These are phyloP conservation scores for Aechmea fasciata DNA, from an alignment of 176 grass and related monocot genomes.

Conservation along the genomic window DNA sequence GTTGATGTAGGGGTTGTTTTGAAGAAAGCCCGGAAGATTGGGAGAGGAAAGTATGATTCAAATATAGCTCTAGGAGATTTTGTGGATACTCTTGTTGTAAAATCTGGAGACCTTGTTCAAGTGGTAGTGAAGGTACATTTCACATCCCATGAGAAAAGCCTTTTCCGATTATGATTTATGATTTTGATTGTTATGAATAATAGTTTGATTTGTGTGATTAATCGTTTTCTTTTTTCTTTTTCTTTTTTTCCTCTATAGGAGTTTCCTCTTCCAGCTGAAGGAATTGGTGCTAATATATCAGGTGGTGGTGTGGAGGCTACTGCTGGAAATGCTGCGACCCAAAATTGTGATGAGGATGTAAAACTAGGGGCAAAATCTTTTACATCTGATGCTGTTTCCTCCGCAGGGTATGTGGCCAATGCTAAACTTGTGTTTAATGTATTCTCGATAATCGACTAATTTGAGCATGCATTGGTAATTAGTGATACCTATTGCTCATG, in stretches of 20 bases:
- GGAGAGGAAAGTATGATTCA: constrained; percentile 39
- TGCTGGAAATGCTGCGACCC: constrained; percentile 12
- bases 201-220: background rate
- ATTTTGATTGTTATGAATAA: background rate
- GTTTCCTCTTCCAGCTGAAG: constrained; percentile 42
- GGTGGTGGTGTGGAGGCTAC: constrained; percentile 19
- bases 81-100: constrained; percentile 69
- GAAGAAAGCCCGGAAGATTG: constrained; percentile 81
- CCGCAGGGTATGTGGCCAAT: background rate
- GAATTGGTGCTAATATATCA: constrained; percentile 20
- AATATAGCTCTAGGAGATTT: constrained; percentile 66
- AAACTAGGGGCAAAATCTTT: background rate
- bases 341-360: constrained; percentile 14
- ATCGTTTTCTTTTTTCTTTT: background rate
- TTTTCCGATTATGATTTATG: constrained; percentile 2
- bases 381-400: constrained; percentile 17
- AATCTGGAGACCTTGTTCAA: constrained; percentile 73
- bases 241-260: constrained; percentile 32
- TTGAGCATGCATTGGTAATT: background rate
- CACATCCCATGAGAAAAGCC: background rate
- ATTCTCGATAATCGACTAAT: background rate
- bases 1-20: constrained; percentile 64
- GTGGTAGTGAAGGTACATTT: constrained; percentile 70
- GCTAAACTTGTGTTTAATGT: background rate
- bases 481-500: background rate